phyloP scores from a whole-genome alignment of 345 rosid genomes.

The Raphanus sativus region DNA sequence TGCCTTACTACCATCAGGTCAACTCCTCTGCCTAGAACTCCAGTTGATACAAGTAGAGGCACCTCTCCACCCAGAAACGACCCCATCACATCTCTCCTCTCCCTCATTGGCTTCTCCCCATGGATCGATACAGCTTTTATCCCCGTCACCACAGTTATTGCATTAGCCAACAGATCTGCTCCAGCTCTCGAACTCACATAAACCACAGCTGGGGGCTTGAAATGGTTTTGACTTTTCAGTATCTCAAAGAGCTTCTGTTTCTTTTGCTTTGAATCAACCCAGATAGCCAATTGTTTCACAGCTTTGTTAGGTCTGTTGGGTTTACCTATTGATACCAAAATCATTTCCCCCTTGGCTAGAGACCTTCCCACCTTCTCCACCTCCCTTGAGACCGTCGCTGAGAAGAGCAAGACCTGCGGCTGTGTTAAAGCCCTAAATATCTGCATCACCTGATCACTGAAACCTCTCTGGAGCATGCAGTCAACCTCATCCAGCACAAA shows the following conservation, averaged over 20 bases:
- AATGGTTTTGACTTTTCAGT: slow-evolving; percentile 72
- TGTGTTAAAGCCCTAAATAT: slow-evolving; percentile 66
- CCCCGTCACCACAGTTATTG: slow-evolving; percentile 66
- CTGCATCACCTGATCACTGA: slow-evolving; percentile 88
- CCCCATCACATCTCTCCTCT: slow-evolving; percentile 77
- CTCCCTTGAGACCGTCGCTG: slow-evolving; percentile 74
- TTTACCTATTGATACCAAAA: slow-evolving; percentile 57
- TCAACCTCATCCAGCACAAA: slow-evolving; percentile 90
- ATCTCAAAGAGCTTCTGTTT: slow-evolving; percentile 93
- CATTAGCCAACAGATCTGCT: slow-evolving; percentile 85
- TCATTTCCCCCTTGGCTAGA: slow-evolving; percentile 46
- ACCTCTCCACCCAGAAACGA: slow-evolving; percentile 72
- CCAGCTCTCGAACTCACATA: slow-evolving; percentile 86
- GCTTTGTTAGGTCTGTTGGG: slow-evolving; percentile 65
- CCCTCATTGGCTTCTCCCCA: slow-evolving; percentile 90
- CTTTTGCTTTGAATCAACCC: slow-evolving; percentile 92
- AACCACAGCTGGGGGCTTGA: slow-evolving; percentile 69
- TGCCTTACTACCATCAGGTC: slow-evolving; percentile 80
- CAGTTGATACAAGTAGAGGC: slow-evolving; percentile 78
- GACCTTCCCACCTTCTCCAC: slow-evolving; percentile 67
- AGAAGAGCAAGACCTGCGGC: slow-evolving; percentile 82
- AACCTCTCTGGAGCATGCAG: slow-evolving; percentile 91
- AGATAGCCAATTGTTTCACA: slow-evolving; percentile 76
- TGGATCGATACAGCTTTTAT: slow-evolving; percentile 78
- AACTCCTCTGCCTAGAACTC: slow-evolving; percentile 80